phyloP scores from a whole-genome alignment of 257 asterid genomes.

The Oldenlandia corymbosa region DNA sequence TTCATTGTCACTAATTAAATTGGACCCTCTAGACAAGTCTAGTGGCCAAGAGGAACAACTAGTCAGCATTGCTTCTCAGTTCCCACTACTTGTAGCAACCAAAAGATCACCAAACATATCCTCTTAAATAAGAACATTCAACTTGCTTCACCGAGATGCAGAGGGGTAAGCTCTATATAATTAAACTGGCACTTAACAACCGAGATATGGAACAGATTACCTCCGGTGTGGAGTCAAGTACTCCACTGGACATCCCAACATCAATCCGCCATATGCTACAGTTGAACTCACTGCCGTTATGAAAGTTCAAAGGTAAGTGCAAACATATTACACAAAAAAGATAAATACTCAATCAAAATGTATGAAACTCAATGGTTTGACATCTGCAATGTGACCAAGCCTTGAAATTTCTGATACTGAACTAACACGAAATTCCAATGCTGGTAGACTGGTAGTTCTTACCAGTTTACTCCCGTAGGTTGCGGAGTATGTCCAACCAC shows the following conservation, averaged over 20 bases:
- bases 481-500: conserved; percentile 99
- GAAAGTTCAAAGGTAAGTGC: conserved; percentile 5
- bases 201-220: conserved; percentile 29
- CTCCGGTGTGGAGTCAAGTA: conserved; percentile 92
- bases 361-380: not conserved
- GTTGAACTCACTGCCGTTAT: conserved; percentile 58
- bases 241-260: conserved; percentile 98
- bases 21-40: not conserved
- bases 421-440: not conserved
- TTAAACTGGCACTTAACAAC: not conserved
- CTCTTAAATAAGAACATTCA: too few species aligned
- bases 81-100: too few species aligned
- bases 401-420: not conserved
- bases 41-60: not conserved
- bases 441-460: conserved; percentile 14
- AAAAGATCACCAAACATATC: not conserved
- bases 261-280: conserved; percentile 86
- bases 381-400: not conserved
- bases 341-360: not conserved
- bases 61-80: too few species aligned
- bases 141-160: too few species aligned
- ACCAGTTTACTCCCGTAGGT: conserved; percentile 82
- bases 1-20: not conserved
- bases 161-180: not conserved
- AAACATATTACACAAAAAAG: not conserved